Conservation (phyloP, 306 rosid genomes). For the Bauhinia variegata region DNA sequence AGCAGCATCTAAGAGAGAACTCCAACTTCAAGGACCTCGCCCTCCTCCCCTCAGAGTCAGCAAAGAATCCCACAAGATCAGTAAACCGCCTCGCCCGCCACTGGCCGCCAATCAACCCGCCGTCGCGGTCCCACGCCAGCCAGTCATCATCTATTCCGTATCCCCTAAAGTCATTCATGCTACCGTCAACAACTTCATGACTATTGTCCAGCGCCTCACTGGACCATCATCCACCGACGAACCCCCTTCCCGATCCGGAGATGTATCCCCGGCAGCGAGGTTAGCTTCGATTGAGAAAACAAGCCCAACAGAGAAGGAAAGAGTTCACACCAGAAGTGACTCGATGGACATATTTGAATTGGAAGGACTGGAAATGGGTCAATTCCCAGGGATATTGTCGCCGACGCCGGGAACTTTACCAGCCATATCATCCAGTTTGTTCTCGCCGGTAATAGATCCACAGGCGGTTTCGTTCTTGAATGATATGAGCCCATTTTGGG, state of each 20-base stretch:
- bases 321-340: constrained; percentile 26
- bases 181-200: constrained; percentile 70
- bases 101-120: constrained; percentile 18
- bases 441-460: constrained; percentile 58
- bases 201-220: constrained; percentile 89
- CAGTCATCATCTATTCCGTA: constrained; percentile 78
- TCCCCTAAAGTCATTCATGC: constrained; percentile 83
- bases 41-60: constrained; percentile 78
- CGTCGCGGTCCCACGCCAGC: constrained; percentile 40
- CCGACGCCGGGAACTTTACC: constrained; percentile 73
- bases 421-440: constrained; percentile 62
- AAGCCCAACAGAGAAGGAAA: constrained; percentile 68
- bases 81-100: constrained; percentile 66
- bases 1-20: constrained; percentile 52
- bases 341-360: constrained; percentile 47
- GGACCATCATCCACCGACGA: constrained; percentile 58
- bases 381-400: constrained; percentile 71
- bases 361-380: constrained; percentile 66
- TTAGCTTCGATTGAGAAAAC: constrained; percentile 81
- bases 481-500: constrained; percentile 66
- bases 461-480: constrained; percentile 45
- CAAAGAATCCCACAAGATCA: constrained; percentile 75
- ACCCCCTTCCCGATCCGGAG: constrained; percentile 46
- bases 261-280: constrained; percentile 88
- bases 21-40: constrained; percentile 79